phyloP scores from a whole-genome alignment of 2,329 filamentous ascomycete species.

The Metarhizium anisopliae region DNA sequence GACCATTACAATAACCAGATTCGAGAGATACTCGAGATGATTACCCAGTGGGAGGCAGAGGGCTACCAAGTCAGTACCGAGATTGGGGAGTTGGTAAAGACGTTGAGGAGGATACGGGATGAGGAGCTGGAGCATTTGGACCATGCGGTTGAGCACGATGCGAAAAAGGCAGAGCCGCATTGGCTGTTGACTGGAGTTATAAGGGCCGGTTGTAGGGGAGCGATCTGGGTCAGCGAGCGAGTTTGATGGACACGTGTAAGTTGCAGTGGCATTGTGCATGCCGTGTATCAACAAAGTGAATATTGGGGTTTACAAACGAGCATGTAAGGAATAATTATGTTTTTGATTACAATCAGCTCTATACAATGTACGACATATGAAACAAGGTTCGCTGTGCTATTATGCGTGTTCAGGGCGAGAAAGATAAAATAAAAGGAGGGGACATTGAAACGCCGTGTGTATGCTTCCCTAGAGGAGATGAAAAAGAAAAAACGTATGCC shows the following conservation, averaged over 20 bases:
- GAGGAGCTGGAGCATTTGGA: constrained; percentile 97
- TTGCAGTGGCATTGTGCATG: neutral
- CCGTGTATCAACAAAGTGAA: neutral
- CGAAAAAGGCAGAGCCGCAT: constrained; percentile 82
- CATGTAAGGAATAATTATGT: neutral
- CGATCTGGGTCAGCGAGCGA: constrained; percentile 83
- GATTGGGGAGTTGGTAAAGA: constrained; percentile 60
- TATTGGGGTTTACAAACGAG: neutral
- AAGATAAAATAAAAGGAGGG: neutral
- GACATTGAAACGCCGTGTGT: neutral
- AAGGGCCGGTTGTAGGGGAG: constrained; percentile 78
- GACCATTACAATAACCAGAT: constrained; percentile 94
- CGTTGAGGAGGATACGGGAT: constrained; percentile 77
- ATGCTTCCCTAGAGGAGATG: neutral
- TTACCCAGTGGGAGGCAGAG: constrained; percentile 61
- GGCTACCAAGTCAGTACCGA: constrained; percentile 78
- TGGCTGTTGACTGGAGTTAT: constrained; percentile 83
- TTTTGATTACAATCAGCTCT: constrained; percentile 4
- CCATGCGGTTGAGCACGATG: constrained; percentile 87
- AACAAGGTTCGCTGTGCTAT: neutral
- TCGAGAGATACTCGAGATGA: constrained; percentile 70
- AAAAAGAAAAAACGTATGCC: neutral
- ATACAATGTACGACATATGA: neutral
- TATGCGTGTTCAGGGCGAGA: neutral
- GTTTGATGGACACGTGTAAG: constrained; percentile 33